Conservation (phyloP, 768 basidiomycete genomes). For the Polyporus arcularius region DNA sequence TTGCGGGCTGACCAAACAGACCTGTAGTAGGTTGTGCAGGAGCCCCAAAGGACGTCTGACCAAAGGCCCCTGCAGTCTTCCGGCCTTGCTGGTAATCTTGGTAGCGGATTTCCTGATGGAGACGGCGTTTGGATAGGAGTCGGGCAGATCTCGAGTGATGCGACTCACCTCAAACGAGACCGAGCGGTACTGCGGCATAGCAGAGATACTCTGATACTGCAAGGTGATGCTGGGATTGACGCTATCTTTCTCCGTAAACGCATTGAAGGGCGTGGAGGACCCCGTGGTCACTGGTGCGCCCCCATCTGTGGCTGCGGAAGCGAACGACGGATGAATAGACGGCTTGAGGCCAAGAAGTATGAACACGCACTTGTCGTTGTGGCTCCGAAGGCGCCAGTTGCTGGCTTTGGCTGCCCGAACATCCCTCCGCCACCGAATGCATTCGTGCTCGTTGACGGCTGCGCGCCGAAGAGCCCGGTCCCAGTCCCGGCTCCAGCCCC, state of each 20-base stretch:
- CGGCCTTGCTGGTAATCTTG: conserved; percentile 51
- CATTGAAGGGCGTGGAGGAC: conserved; percentile 60
- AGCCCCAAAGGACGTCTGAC: conserved; percentile 35
- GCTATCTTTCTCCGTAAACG: conserved; percentile 67
- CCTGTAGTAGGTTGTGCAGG: conserved; percentile 25
- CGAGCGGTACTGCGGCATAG: conserved; percentile 76
- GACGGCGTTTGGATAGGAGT: conserved; percentile 2
- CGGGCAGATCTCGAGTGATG: conserved; percentile 9
- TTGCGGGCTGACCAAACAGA: conserved; percentile 33
- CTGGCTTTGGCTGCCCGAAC: conserved; percentile 58
- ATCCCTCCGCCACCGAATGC: conserved; percentile 45
- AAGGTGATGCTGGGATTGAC: conserved; percentile 45
- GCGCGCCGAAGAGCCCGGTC: conserved; percentile 35
- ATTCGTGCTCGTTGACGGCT: conserved; percentile 28
- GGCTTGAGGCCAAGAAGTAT: conserved; percentile 32
- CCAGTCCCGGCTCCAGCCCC: conserved; percentile 28
- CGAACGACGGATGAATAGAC: not conserved
- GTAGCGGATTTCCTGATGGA: conserved; percentile 42
- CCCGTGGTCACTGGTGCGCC: conserved; percentile 68
- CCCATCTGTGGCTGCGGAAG: conserved; percentile 5
- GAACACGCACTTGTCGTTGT: conserved; percentile 34
- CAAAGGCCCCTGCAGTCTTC: conserved; percentile 43
- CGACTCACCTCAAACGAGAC: conserved; percentile 58
- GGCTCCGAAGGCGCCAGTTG: conserved; percentile 44
- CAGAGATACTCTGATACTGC: conserved; percentile 82